Evolutionary conservation across 176 grass and related monocot species (phyloP).

Genomic region (Pontederia paniculata): DNA sequence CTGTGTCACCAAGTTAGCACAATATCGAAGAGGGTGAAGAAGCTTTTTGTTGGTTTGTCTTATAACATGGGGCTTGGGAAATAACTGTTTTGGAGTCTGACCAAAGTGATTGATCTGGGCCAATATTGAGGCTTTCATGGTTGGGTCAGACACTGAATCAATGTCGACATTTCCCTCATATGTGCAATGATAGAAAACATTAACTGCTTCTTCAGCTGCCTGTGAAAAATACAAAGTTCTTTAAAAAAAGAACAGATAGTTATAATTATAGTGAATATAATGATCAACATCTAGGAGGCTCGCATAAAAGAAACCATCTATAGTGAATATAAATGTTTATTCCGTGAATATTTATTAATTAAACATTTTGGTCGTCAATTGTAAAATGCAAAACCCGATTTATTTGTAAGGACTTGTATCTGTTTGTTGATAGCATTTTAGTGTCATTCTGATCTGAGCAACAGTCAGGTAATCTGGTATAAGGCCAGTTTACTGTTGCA

Average conservation of each 20-base stretch:
- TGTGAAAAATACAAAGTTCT: slow-evolving; percentile 19
- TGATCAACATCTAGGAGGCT: too few species aligned
- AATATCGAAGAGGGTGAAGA: slow-evolving; percentile 72
- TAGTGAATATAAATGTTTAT: too few species aligned
- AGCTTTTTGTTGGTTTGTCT: slow-evolving; percentile 69
- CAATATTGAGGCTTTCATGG: slow-evolving; percentile 99
- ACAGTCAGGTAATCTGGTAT: too few species aligned
- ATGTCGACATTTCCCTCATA: slow-evolving; percentile 99
- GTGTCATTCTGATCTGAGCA: too few species aligned
- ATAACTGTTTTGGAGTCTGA: slow-evolving; percentile 97
- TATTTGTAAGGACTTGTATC: too few species aligned
- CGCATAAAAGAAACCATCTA: too few species aligned
- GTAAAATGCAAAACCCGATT: too few species aligned
- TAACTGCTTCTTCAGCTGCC: slow-evolving; percentile 93
- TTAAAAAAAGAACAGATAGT: slow-evolving; percentile 9
- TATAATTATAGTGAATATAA: slow-evolving; percentile 11
- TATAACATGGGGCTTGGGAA: slow-evolving; percentile 82
- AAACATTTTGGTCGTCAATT: too few species aligned
- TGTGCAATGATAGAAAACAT: slow-evolving; percentile 99
- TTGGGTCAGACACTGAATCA: slow-evolving; percentile 87
- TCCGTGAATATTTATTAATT: too few species aligned
- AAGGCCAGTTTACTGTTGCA: too few species aligned
- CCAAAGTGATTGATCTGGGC: slow-evolving; percentile 99
- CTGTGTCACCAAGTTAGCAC: slow-evolving; percentile 58
- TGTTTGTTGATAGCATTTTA: too few species aligned